These are phyloP conservation scores for Phytophthora vignae DNA, from an alignment of 352 stramenopile species.

Conservation along the genomic window DNA sequence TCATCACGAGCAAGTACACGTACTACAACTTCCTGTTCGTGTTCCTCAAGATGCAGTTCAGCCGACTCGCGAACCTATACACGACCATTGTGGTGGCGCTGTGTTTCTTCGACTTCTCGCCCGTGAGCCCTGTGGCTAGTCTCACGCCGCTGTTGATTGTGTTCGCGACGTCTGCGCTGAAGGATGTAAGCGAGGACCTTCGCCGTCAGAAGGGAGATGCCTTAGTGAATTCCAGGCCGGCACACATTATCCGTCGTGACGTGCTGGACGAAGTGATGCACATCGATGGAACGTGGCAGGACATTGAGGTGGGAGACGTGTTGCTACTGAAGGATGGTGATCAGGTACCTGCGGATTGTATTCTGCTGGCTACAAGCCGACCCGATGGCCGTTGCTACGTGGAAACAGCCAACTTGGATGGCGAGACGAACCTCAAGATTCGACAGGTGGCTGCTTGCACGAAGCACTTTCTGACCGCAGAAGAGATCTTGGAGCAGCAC, in stretches of 20 bases:
- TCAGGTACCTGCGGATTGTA: slow-evolving; percentile 83
- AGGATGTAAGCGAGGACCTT: slow-evolving; percentile 87
- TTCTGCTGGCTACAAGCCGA: slow-evolving; percentile 81
- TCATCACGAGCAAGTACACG: slow-evolving; percentile 92
- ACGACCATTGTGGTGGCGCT: slow-evolving; percentile 89
- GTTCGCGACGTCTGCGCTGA: slow-evolving; percentile 89
- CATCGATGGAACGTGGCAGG: slow-evolving; percentile 81
- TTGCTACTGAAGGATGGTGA: slow-evolving; percentile 85
- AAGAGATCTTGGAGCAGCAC: slow-evolving; percentile 78
- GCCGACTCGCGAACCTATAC: slow-evolving; percentile 89
- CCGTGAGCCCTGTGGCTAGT: slow-evolving; percentile 84
- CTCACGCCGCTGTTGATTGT: slow-evolving; percentile 88
- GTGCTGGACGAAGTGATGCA: slow-evolving; percentile 62
- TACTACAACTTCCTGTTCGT: slow-evolving; percentile 92
- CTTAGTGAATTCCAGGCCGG: slow-evolving; percentile 78
- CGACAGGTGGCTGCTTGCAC: slow-evolving; percentile 78
- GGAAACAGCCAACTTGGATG: slow-evolving; percentile 88
- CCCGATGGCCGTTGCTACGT: slow-evolving; percentile 84
- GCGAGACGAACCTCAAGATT: slow-evolving; percentile 92
- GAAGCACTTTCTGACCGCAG: slow-evolving; percentile 76
- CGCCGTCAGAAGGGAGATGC: slow-evolving; percentile 81
- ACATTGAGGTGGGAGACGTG: slow-evolving; percentile 87
- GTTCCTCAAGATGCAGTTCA: slow-evolving; percentile 93
- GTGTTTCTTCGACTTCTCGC: slow-evolving; percentile 92
- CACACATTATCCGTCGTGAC: slow-evolving; percentile 80